A percentile compares a stretch with the other conserved stretches of the same genome.
These are phyloP conservation scores for Pythium folliculosum DNA, from an alignment of 352 stramenopile species.

Conservation along the genomic window DNA sequence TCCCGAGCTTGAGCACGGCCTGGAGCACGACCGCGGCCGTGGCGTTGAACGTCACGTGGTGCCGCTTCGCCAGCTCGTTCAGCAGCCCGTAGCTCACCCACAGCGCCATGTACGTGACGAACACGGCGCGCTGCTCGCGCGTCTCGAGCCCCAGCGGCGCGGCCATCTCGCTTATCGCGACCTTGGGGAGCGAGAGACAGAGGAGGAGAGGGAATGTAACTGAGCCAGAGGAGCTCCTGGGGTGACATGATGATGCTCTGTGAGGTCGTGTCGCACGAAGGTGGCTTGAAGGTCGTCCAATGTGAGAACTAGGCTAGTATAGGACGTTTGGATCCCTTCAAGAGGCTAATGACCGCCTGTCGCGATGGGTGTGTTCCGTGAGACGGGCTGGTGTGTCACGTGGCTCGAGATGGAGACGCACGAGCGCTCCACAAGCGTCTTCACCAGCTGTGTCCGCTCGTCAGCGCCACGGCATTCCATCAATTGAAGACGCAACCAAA, in stretches of 20 bases:
- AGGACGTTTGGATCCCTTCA: no score
- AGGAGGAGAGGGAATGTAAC: neutral
- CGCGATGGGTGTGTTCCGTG: neutral
- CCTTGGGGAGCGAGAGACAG: neutral
- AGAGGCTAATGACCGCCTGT: no score
- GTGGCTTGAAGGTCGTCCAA: neutral
- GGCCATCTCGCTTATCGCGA: constrained; percentile 28
- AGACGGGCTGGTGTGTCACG: neutral
- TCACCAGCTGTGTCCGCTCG: neutral
- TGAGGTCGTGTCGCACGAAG: constrained; percentile 10
- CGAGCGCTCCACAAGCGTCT: neutral
- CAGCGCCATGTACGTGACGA: constrained; percentile 78
- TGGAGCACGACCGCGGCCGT: constrained; percentile 76
- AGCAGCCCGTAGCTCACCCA: constrained; percentile 80
- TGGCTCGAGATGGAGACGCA: neutral
- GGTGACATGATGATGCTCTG: neutral
- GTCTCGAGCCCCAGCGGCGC: constrained; percentile 76
- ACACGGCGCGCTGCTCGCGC: constrained; percentile 65
- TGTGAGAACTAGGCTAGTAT: no score
- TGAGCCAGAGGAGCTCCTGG: neutral
- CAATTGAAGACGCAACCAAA: neutral
- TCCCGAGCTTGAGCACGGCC: constrained; percentile 66
- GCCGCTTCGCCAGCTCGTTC: constrained; percentile 75
- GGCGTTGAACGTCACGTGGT: constrained; percentile 71
- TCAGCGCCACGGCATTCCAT: neutral